Evolutionary conservation across 352 stramenopile genomes (phyloP), one percentile per base, ranked within the genome.

Genomic region (Phytophthora foliorum): DNA sequence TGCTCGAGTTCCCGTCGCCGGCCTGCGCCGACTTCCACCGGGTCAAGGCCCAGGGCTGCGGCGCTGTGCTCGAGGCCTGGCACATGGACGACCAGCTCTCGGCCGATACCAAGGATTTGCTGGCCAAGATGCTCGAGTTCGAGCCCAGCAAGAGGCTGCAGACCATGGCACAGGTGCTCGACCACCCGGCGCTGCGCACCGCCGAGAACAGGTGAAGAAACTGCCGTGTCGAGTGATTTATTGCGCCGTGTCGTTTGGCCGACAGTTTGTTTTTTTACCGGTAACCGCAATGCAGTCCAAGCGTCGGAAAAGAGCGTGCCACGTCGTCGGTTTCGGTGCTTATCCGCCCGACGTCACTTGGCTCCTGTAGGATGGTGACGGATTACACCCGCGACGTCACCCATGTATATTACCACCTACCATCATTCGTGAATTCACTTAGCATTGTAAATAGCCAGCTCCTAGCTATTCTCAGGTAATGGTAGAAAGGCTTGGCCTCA

Each of bases 41-140:
- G 4, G 55, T 89, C 39, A 60, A 68, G 14, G 27, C 31, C 11
- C 21, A 75, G 17, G 82, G 82, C 19, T 69, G 80, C 34, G 11
- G 39, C 3, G 73, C 63, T 9, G 54, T 89, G 31, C 57, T 90
- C 10, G n/a, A 63, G 24, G 32, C 69, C 17, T 87, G 78, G 76
- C 9, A 63, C 1, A 64, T 82, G 51, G 69, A 72, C 45, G 19
- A 19, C 5, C 45, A 66, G 25, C 31, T 80, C 19, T 71, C 59
- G 7, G 27, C 21, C n/a, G 31, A 14, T 16, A 75, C 61, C 5
- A 29, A 74, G 17, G 67, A 84, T 22, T 22, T 84, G 58, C 61
- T 84, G 31, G 46, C 38, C 7, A 59, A 67, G 21, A 76, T 86
- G 59, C 71, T 84, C 25, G 60, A 77, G 54, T 67, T 81, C 19